phyloP scores from a whole-genome alignment of 768 basidiomycete species.

The Austroboletus festivus region DNA sequence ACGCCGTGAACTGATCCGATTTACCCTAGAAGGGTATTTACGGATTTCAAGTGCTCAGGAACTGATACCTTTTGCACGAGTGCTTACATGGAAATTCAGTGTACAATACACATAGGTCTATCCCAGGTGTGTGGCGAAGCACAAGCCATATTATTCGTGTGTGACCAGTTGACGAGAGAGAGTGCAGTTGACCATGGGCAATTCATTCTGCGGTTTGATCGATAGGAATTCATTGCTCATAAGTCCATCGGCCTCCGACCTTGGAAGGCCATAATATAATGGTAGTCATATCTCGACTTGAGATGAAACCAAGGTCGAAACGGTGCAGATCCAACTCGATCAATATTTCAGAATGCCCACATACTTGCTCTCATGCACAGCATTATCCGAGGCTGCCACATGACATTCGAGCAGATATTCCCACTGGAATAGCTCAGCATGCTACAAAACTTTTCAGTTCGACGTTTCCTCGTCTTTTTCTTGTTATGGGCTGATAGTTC shows the following conservation, averaged over 20 bases:
- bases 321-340: background rate
- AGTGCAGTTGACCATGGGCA: too few species aligned
- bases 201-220: too few species aligned
- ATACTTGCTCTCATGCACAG: slow-evolving; percentile 1
- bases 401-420: slow-evolving; percentile 17
- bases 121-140: too few species aligned
- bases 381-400: slow-evolving; percentile 1
- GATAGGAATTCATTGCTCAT: too few species aligned
- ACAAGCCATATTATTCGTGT: too few species aligned
- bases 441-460: slow-evolving; percentile 18
- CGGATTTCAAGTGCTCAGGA: too few species aligned
- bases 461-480: slow-evolving; percentile 8
- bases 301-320: slow-evolving; percentile 16
- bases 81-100: too few species aligned
- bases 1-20: too few species aligned
- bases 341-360: background rate
- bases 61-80: too few species aligned
- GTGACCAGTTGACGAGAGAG: too few species aligned
- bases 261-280: background rate
- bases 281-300: background rate
- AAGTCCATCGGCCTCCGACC: background rate
- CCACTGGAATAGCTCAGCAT: slow-evolving; percentile 7
- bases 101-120: too few species aligned
- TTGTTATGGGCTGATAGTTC: slow-evolving; percentile 5
- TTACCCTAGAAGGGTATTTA: too few species aligned